These are phyloP conservation scores for Sordaria brevicollis DNA, from an alignment of 495 filamentous ascomycete species.

Conservation along the genomic window DNA sequence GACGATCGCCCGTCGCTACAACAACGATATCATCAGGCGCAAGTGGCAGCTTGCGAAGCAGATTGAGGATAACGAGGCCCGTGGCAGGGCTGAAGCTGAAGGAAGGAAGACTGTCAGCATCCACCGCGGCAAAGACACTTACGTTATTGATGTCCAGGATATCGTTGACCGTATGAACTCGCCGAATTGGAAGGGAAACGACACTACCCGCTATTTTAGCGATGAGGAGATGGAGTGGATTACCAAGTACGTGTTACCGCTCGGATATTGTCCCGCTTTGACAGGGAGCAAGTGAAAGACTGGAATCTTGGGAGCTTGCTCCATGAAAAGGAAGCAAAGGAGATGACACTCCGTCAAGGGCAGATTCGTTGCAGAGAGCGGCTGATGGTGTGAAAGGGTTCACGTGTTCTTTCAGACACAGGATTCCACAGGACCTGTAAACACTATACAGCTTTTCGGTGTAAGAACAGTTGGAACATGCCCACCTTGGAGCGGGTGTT, in stretches of 20 bases:
- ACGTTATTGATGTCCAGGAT: not conserved
- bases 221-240: not conserved
- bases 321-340: not conserved
- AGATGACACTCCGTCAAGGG: not conserved
- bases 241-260: not conserved
- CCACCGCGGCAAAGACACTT: not conserved
- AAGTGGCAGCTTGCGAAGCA: not conserved
- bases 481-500: no score
- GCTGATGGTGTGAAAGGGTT: not conserved
- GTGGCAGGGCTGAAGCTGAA: not conserved
- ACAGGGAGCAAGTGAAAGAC: not conserved
- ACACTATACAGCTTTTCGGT: not conserved
- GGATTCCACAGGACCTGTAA: not conserved
- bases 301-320: not conserved
- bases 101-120: not conserved
- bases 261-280: not conserved
- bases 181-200: not conserved
- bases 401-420: not conserved
- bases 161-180: not conserved
- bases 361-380: not conserved
- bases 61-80: not conserved
- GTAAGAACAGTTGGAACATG: not conserved
- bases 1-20: not conserved
- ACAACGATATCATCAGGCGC: not conserved
- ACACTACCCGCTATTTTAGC: not conserved